Evolutionary conservation across 768 basidiomycete species (phyloP).

Genomic region (Macrolepiota albuminosa): DNA sequence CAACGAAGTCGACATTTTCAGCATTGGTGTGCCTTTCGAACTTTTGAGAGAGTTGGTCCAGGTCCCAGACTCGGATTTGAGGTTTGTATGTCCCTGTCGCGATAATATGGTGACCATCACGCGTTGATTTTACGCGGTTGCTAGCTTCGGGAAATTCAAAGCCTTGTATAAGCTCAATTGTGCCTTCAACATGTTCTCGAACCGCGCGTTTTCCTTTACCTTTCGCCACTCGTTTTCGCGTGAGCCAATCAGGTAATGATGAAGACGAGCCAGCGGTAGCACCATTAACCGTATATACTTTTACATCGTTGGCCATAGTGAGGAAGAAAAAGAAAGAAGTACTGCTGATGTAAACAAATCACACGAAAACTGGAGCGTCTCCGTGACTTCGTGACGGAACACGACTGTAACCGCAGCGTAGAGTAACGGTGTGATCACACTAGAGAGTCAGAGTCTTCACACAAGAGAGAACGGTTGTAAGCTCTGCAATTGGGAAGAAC

Average conservation of each 20-base stretch:
- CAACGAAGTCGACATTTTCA: slow-evolving; percentile 97
- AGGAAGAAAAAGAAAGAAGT: neutral
- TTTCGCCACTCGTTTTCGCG: slow-evolving; percentile 57
- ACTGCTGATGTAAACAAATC: slow-evolving; percentile 6
- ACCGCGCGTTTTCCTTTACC: slow-evolving; percentile 62
- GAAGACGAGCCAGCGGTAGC: slow-evolving; percentile 83
- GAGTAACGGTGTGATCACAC: too few species aligned
- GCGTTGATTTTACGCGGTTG: slow-evolving; percentile 84
- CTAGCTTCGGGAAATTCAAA: slow-evolving; percentile 98
- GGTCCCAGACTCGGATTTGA: slow-evolving; percentile 93
- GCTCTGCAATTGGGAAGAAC: too few species aligned
- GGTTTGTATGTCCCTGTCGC: slow-evolving; percentile 99
- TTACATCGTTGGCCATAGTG: slow-evolving; percentile 39
- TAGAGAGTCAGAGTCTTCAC: too few species aligned
- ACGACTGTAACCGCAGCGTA: too few species aligned
- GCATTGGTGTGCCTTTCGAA: slow-evolving; percentile 95
- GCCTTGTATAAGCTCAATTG: slow-evolving; percentile 89
- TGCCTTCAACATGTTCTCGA: slow-evolving; percentile 75
- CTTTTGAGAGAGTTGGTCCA: slow-evolving; percentile 88
- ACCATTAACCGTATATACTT: slow-evolving; percentile 96
- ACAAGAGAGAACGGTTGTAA: too few species aligned
- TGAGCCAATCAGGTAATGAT: slow-evolving; percentile 93
- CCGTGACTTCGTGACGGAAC: too few species aligned
- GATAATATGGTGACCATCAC: slow-evolving; percentile 88
- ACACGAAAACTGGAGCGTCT: neutral